These are phyloP conservation scores for Hanseniaspora lachancei DNA, from an alignment of 805 yeast genomes.

Conservation along the genomic window DNA sequence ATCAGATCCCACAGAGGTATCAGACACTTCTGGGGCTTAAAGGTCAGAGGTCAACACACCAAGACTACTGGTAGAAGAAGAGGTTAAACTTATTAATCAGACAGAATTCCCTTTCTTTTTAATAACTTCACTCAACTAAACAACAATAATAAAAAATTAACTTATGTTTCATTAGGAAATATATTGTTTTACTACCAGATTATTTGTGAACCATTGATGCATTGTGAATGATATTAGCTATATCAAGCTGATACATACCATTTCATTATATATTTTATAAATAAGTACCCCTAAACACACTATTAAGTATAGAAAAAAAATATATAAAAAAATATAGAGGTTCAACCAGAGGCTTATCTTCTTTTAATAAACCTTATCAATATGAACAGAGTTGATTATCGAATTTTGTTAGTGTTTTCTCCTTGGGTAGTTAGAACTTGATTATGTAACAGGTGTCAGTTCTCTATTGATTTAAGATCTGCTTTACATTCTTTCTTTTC, in stretches of 20 bases:
- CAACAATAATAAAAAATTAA: background rate
- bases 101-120: background rate
- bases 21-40: slow-evolving; percentile 99
- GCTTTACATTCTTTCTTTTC: background rate
- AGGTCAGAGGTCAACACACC: slow-evolving; percentile 99
- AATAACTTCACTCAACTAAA: too few relatives aligned
- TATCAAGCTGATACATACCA: background rate
- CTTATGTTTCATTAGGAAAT: background rate
- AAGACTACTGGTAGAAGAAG: slow-evolving; percentile 98
- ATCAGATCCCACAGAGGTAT: slow-evolving; percentile 99
- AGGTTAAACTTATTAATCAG: slow-evolving; percentile 20
- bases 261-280: slow-evolving; percentile 9
- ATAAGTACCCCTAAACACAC: slow-evolving; percentile 5
- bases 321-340: background rate
- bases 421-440: too few relatives aligned
- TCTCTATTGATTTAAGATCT: too few relatives aligned
- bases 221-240: background rate
- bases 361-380: too few relatives aligned
- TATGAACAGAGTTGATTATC: too few relatives aligned
- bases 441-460: too few relatives aligned
- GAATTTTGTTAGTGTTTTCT: too few relatives aligned
- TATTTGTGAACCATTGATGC: slow-evolving; percentile 6
- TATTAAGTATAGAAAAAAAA: slow-evolving; percentile 12
- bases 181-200: background rate
- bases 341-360: background rate